Evolutionary conservation across 75 land plant species (phyloP), one percentile per base, ranked within the genome.

Genomic region (Picea glauca): DNA sequence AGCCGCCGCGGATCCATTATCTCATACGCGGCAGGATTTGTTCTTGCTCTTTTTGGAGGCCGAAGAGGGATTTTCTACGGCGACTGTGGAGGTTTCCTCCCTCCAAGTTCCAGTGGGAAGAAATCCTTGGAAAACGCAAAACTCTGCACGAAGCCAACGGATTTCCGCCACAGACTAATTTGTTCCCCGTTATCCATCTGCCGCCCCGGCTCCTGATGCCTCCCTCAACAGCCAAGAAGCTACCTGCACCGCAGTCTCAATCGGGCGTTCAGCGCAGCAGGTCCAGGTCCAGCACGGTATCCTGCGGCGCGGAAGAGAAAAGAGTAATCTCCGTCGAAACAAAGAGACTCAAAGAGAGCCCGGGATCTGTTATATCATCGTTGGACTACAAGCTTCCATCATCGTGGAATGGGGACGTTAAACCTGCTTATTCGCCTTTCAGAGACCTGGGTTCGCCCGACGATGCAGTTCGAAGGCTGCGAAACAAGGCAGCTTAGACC

Each of bases 91-190:
- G n/a, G n/a, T n/a, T n/a, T n/a, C n/a, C n/a, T n/a, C n/a, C n/a
- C n/a, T n/a, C n/a, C n/a, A n/a, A n/a, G n/a, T 80, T 80, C 78
- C 3, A 56, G 7, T 80, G 81, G 81, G 81, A 74, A 20, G 81
- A 80, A 54, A 40, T 20, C 0, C 78, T 61, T 3, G 78, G 78
- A 0, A 56, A 57, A 56, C 81, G 78, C 1, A 80, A 80, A 61
- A 5, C 17, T 1, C 72, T 2, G 2, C 38, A 35, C 38, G 38
- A 35, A 35, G 2, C 38, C 38, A 35, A 35, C 2, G 6, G 38
- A 18, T 3, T n/a, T 5, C 46, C n/a, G 0, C 43, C 33, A 17
- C 20, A 43, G 5, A 38, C 18, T 1, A 33, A 18, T 3, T 20
- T 14, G 0, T 3, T 6, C n/a, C 46, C 43, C 0, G n/a, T 31